Percentiles rank a stretch among this genome's conserved stretches.
phyloP scores from a whole-genome alignment of 441 rosid genomes.

The Populus trichocarpa region DNA sequence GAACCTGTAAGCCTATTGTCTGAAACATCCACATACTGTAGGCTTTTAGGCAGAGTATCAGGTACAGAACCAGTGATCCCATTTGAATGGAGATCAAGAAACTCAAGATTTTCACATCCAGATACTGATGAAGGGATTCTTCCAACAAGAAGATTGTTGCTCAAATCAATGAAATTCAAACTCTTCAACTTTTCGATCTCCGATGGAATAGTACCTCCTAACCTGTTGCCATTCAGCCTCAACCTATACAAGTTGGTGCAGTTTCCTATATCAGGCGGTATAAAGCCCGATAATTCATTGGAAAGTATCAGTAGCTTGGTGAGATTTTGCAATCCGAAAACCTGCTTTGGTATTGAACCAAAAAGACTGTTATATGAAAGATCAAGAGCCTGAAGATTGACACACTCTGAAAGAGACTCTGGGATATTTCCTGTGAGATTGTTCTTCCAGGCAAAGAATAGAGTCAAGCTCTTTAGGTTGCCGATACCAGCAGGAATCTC shows the following conservation, averaged over 20 bases:
- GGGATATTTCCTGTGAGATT: conserved; percentile 72
- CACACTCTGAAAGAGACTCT: conserved; percentile 57
- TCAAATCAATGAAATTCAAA: conserved; percentile 57
- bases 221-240: conserved; percentile 62
- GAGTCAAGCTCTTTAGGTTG: conserved; percentile 57
- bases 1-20: conserved; percentile 62
- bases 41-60: conserved; percentile 58
- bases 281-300: conserved; percentile 65
- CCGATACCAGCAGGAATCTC: conserved; percentile 68
- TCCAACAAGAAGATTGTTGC: conserved; percentile 66
- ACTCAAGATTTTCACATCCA: conserved; percentile 67
- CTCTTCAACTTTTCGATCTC: conserved; percentile 51
- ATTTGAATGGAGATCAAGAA: conserved; percentile 80
- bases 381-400: conserved; percentile 84
- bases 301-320: conserved; percentile 76
- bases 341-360: conserved; percentile 62
- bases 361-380: conserved; percentile 74
- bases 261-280: conserved; percentile 60
- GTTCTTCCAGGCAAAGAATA: conserved; percentile 89
- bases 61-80: conserved; percentile 69
- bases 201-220: conserved; percentile 64
- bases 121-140: conserved; percentile 52
- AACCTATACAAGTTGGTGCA: conserved; percentile 53
- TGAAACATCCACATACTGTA: conserved; percentile 65
- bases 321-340: conserved; percentile 66